Percentiles rank a stretch among this genome's conserved stretches.
Conservation (phyloP, 768 basidiomycete genomes). For the Lentinula lateritia region DNA sequence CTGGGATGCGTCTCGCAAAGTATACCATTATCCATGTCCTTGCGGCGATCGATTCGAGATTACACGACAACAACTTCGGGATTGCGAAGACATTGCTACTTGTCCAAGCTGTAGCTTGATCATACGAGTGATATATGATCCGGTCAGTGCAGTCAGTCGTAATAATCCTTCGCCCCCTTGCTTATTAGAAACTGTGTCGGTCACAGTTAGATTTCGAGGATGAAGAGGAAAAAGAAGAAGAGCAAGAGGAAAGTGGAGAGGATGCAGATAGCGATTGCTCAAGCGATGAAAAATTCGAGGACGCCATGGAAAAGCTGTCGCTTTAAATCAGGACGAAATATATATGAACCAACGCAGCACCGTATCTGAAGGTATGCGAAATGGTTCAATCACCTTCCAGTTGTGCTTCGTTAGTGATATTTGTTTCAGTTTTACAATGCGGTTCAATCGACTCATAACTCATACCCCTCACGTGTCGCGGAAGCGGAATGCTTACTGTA, state of each 20-base stretch:
- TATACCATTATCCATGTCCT: constrained; percentile 96
- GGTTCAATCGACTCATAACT: background rate
- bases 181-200: constrained; percentile 5
- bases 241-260: constrained; percentile 31
- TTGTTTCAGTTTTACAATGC: too few relatives aligned
- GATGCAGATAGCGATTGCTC: constrained; percentile 32
- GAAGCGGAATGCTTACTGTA: background rate
- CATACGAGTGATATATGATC: constrained; percentile 91
- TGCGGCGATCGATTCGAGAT: constrained; percentile 99
- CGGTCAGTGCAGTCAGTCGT: constrained; percentile 50
- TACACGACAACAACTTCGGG: constrained; percentile 71
- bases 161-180: constrained; percentile 4
- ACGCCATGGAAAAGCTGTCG: constrained; percentile 61
- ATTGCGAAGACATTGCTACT: constrained; percentile 91
- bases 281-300: constrained; percentile 48
- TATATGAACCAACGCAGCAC: too few relatives aligned
- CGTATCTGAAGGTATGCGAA: too few relatives aligned
- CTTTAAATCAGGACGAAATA: constrained; percentile 16
- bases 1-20: constrained; percentile 65
- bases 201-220: constrained; percentile 80
- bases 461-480: background rate
- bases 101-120: constrained; percentile 96
- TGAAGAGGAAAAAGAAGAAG: constrained; percentile 43
- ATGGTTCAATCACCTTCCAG: too few relatives aligned
- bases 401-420: too few relatives aligned